Evolutionary conservation across 2,329 filamentous ascomycete species (phyloP).

Genomic region (Graphiopsis chlorocephala): DNA sequence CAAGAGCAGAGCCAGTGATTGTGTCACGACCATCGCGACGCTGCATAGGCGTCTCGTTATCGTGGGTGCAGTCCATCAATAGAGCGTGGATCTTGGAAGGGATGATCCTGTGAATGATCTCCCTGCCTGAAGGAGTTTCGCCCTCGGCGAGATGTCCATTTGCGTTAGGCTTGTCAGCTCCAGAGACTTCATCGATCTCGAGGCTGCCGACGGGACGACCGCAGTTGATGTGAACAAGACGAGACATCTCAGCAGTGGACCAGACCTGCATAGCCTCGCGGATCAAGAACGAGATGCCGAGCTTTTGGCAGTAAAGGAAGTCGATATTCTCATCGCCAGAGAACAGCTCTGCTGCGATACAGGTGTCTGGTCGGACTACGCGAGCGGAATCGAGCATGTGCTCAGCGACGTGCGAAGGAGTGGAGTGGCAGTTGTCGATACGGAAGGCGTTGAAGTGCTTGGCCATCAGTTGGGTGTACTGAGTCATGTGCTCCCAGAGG

Average conservation of each 20-base stretch:
- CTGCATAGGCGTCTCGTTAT: slow-evolving; percentile 94
- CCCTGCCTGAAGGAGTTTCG: slow-evolving; percentile 43
- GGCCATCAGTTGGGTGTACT: slow-evolving; percentile 86
- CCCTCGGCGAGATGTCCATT: slow-evolving; percentile 33
- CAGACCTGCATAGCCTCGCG: slow-evolving; percentile 98
- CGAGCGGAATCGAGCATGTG: slow-evolving; percentile 94
- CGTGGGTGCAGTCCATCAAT: slow-evolving; percentile 99
- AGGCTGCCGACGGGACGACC: slow-evolving; percentile 96
- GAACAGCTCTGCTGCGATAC: slow-evolving; percentile 92
- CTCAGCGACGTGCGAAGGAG: slow-evolving; percentile 89
- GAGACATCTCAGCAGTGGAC: slow-evolving; percentile 89
- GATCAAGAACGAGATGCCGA: slow-evolving; percentile 88
- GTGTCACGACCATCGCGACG: slow-evolving; percentile 94
- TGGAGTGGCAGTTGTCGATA: slow-evolving; percentile 98
- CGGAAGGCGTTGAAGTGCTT: slow-evolving; percentile 94
- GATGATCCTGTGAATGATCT: slow-evolving; percentile 77
- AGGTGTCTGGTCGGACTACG: slow-evolving; percentile 78
- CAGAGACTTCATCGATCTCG: slow-evolving; percentile 81
- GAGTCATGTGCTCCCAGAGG: slow-evolving; percentile 93
- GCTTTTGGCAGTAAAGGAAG: slow-evolving; percentile 88
- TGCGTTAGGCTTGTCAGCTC: slow-evolving; percentile 48
- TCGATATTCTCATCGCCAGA: slow-evolving; percentile 94
- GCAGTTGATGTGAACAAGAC: slow-evolving; percentile 88
- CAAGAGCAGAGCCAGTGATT: slow-evolving; percentile 86
- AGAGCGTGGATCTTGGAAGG: slow-evolving; percentile 87